phyloP scores from a whole-genome alignment of 495 filamentous ascomycete species.

The Aspergillus affinis region DNA sequence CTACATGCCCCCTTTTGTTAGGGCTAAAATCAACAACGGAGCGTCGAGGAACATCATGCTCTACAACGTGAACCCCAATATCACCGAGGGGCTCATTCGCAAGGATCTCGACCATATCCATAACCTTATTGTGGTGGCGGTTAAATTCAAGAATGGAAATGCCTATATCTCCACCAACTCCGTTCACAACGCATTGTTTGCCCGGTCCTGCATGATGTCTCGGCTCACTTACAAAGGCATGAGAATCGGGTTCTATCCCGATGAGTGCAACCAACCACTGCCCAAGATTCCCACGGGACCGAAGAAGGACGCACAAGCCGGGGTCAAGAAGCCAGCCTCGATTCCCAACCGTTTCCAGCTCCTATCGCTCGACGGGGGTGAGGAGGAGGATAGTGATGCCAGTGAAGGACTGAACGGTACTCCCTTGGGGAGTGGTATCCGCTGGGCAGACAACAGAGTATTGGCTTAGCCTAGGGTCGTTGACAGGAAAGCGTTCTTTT shows the following conservation, averaged over 20 bases:
- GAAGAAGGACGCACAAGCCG: constrained; percentile 32
- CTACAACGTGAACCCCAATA: constrained; percentile 51
- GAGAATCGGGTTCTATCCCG: constrained; percentile 68
- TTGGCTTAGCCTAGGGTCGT: constrained; percentile 8
- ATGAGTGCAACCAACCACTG: constrained; percentile 71
- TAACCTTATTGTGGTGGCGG: constrained; percentile 68
- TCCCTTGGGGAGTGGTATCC: constrained; percentile 8
- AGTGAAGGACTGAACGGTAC: constrained; percentile 13
- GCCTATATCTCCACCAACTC: constrained; percentile 74
- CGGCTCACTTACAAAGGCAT: constrained; percentile 70
- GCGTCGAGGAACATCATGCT: constrained; percentile 78
- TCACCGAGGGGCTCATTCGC: constrained; percentile 65
- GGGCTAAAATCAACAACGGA: constrained; percentile 65
- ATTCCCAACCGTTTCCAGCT: constrained; percentile 64
- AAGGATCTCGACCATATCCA: constrained; percentile 82
- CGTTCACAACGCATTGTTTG: constrained; percentile 72
- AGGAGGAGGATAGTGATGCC: constrained; percentile 31
- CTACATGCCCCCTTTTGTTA: constrained; percentile 62
- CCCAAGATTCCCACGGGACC: constrained; percentile 29
- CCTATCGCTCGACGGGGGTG: constrained; percentile 54
- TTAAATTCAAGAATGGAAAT: constrained; percentile 56
- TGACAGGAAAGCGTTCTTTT: not conserved
- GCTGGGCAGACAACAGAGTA: constrained; percentile 23
- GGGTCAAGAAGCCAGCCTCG: constrained; percentile 35
- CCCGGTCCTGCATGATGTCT: constrained; percentile 77